Conservation (phyloP, 768 basidiomycete genomes). For the Tricholoma hemisulphureum region DNA sequence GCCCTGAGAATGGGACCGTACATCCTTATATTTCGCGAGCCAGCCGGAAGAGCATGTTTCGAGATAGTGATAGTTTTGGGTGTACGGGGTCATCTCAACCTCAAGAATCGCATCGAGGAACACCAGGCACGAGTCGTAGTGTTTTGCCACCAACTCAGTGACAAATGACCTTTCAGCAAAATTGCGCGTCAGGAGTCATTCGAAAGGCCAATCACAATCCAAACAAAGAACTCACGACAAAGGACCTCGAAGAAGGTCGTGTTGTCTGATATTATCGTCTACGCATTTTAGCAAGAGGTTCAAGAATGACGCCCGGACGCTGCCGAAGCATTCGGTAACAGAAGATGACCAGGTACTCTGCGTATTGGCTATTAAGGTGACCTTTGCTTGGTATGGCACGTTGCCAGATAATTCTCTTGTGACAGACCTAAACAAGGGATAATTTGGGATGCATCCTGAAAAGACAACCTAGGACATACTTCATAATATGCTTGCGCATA, state of each 20-base stretch:
- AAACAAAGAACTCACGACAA: not conserved
- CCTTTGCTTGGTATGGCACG: slow-evolving; percentile 37
- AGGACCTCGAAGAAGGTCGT: not conserved
- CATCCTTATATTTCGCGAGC: slow-evolving; percentile 35
- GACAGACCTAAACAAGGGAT: slow-evolving; percentile 26
- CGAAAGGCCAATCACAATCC: too few relatives aligned
- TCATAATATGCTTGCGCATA: slow-evolving; percentile 31
- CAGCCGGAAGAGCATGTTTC: slow-evolving; percentile 31
- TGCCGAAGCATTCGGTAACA: slow-evolving; percentile 21
- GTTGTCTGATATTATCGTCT: not conserved
- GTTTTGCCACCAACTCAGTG: slow-evolving; percentile 20
- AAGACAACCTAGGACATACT: slow-evolving; percentile 18
- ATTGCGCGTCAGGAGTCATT: not conserved
- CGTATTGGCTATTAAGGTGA: slow-evolving; percentile 29
- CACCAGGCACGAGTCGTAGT: slow-evolving; percentile 16
- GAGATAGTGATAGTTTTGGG: slow-evolving; percentile 43
- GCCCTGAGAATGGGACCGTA: slow-evolving; percentile 16
- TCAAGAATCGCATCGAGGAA: slow-evolving; percentile 30
- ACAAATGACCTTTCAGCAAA: slow-evolving; percentile 15
- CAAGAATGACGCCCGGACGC: slow-evolving; percentile 9
- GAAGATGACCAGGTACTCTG: slow-evolving; percentile 31
- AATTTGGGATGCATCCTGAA: not conserved
- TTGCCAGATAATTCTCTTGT: slow-evolving; percentile 39
- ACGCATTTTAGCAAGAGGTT: not conserved
- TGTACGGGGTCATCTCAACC: slow-evolving; percentile 39